phyloP scores from a whole-genome alignment of 305 asterid species.

The Fraxinus greggii region DNA sequence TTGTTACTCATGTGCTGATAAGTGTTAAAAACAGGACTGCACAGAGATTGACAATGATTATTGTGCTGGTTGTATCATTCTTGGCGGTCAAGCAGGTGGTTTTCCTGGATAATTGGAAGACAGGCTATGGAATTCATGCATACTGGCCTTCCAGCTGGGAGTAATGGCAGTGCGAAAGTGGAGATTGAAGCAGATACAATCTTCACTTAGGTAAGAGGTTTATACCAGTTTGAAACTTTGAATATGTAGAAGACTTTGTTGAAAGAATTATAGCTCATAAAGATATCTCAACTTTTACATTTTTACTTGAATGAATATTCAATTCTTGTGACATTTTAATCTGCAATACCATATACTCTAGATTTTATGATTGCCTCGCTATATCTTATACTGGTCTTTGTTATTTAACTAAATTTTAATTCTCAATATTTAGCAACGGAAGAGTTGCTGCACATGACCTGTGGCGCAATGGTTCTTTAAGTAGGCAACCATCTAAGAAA shows the following conservation, averaged over 20 bases:
- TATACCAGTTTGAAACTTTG: conserved; percentile 21
- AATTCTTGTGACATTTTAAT: background rate
- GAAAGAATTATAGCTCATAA: conserved; percentile 15
- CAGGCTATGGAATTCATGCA: conserved; percentile 76
- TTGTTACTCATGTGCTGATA: conserved; percentile 59
- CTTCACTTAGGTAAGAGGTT: conserved; percentile 34
- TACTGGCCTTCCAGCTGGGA: conserved; percentile 86
- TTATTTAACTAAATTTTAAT: background rate
- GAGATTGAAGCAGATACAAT: background rate
- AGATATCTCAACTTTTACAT: background rate
- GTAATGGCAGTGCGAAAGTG: conserved; percentile 24
- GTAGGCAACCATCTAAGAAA: background rate
- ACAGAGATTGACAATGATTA: conserved; percentile 50
- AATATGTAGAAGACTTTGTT: conserved; percentile 24
- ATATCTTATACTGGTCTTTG: background rate
- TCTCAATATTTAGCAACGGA: background rate
- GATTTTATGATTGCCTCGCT: background rate
- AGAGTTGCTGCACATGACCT: background rate
- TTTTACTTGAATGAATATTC: conserved; percentile 14
- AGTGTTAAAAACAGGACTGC: conserved; percentile 41
- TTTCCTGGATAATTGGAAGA: conserved; percentile 88
- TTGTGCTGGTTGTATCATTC: conserved; percentile 39
- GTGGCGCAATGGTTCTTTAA: background rate
- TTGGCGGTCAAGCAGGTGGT: conserved; percentile 77
- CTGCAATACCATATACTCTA: background rate